These are phyloP conservation scores for Paramyrothecium sp. DNA, from an alignment of 2,329 filamentous ascomycete genomes.

Conservation along the genomic window DNA sequence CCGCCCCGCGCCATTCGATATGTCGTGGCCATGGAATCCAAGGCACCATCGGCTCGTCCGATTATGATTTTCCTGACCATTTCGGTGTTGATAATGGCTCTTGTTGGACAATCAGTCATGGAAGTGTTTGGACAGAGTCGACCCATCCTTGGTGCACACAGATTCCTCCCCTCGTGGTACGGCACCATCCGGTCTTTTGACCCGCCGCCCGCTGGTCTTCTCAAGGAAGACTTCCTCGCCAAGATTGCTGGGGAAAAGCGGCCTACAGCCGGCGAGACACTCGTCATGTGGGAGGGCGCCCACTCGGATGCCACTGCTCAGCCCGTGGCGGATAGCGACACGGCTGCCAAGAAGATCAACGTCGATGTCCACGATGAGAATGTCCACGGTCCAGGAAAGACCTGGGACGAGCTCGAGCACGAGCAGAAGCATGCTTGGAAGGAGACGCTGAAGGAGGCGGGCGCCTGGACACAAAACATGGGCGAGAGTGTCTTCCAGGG, in stretches of 20 bases:
- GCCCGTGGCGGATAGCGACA: conserved; percentile 9
- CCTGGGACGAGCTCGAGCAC: conserved; percentile 69
- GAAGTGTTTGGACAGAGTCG: conserved; percentile 59
- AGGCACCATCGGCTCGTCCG: conserved; percentile 46
- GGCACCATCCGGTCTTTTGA: conserved; percentile 24
- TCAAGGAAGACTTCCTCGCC: conserved; percentile 30
- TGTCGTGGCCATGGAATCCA: conserved; percentile 62
- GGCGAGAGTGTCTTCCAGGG: conserved; percentile 75
- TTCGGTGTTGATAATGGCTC: conserved; percentile 58
- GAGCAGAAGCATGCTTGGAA: conserved; percentile 69
- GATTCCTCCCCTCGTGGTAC: conserved; percentile 51
- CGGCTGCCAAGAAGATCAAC: conserved; percentile 25
- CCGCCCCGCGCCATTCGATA: conserved; percentile 61
- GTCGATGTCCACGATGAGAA: conserved; percentile 45
- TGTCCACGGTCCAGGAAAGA: conserved; percentile 51
- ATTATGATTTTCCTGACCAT: conserved; percentile 54
- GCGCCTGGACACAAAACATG: conserved; percentile 77
- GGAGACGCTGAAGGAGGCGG: conserved; percentile 63
- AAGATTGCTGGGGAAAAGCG: conserved; percentile 34
- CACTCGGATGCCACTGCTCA: conserved; percentile 13
- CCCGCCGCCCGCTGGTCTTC: conserved; percentile 20
- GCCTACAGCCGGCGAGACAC: conserved; percentile 31
- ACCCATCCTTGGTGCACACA: conserved; percentile 54
- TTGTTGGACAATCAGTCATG: conserved; percentile 62
- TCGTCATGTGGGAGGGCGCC: conserved; percentile 33